Evolutionary conservation across 805 yeast species (phyloP).

Genomic region (Yarrowia yakushimensis): DNA sequence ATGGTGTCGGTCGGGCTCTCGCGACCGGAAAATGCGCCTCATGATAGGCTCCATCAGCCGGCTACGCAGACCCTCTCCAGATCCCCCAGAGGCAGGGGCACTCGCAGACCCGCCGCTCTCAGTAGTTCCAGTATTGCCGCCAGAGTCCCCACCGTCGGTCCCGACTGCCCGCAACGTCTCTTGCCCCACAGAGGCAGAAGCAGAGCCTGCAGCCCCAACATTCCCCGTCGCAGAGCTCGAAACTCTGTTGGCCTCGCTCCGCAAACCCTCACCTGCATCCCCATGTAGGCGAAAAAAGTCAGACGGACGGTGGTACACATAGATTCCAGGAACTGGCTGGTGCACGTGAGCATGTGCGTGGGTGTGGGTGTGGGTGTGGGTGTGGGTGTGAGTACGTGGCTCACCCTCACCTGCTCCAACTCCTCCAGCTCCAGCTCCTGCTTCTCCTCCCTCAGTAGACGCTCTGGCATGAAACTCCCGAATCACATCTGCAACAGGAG

Average conservation of each 20-base stretch:
- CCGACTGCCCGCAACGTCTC: slow-evolving; percentile 22
- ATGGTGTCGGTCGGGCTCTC: slow-evolving; percentile 1
- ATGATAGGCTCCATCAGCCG: slow-evolving; percentile 16
- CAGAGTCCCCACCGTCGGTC: slow-evolving; percentile 25
- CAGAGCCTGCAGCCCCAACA: slow-evolving; percentile 11
- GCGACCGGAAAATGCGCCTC: slow-evolving; percentile 6
- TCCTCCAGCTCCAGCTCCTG: background rate
- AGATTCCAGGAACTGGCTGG: slow-evolving; percentile 14
- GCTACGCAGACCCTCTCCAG: slow-evolving; percentile 6
- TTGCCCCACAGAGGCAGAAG: slow-evolving; percentile 16
- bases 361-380: background rate
- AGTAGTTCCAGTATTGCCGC: too few relatives aligned
- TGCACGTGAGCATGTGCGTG: background rate
- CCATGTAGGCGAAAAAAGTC: slow-evolving; percentile 14
- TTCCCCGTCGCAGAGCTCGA: background rate
- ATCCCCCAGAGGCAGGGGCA: background rate
- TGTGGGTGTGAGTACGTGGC: background rate
- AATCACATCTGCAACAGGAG: background rate
- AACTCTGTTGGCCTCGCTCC: slow-evolving; percentile 1
- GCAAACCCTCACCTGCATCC: background rate
- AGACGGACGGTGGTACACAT: slow-evolving; percentile 12
- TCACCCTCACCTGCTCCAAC: background rate
- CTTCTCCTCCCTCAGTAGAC: background rate
- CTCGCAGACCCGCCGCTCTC: background rate
- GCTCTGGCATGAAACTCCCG: background rate